Conservation (phyloP, 495 filamentous ascomycete species). For the Astrocystis sublimbata region DNA sequence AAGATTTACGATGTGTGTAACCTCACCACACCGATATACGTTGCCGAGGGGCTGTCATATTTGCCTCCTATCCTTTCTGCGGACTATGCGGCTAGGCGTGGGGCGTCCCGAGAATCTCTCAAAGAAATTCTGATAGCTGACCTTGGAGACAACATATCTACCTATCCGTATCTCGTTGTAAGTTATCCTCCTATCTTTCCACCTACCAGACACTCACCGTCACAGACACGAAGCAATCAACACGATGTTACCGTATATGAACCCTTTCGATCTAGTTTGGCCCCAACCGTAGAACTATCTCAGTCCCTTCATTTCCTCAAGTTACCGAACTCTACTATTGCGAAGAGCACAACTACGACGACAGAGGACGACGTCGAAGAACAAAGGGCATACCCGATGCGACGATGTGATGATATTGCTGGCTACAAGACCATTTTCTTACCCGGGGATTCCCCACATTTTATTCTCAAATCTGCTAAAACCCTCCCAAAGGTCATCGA, state of each 20-base stretch:
- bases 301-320: conserved; percentile 71
- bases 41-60: conserved; percentile 70
- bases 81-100: conserved; percentile 66
- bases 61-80: conserved; percentile 73
- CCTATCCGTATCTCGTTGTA: conserved; percentile 79
- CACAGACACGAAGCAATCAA: conserved; percentile 70
- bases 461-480: conserved; percentile 75
- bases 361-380: conserved; percentile 40
- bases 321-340: conserved; percentile 61
- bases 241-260: conserved; percentile 88
- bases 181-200: conserved; percentile 22
- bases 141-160: conserved; percentile 70
- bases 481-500: conserved; percentile 72
- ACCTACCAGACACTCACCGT: background rate
- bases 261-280: conserved; percentile 59
- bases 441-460: conserved; percentile 72
- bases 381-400: conserved; percentile 54
- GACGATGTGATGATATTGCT: conserved; percentile 62
- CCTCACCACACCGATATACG: conserved; percentile 60
- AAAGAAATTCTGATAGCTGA: conserved; percentile 80
- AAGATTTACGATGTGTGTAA: conserved; percentile 66
- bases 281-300: conserved; percentile 32
- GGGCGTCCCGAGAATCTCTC: conserved; percentile 67
- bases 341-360: conserved; percentile 50
- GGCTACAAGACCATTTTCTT: conserved; percentile 80